Conservation (phyloP, 208 protist species). For the Crithidia sp. region DNA sequence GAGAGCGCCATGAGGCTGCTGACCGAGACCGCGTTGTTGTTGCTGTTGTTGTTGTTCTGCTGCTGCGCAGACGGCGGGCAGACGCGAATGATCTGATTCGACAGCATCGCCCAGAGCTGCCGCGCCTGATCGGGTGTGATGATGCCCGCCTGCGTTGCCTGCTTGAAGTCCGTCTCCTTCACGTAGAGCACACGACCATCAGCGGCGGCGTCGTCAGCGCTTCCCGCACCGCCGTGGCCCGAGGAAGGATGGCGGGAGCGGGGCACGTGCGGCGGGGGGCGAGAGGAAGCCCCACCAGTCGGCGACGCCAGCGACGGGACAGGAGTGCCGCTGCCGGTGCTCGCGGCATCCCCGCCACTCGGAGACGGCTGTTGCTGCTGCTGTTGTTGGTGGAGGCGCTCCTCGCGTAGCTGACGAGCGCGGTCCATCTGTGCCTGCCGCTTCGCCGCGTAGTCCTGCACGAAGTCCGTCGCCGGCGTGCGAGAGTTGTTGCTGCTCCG, state of each 20-base stretch:
- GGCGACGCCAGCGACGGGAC: not conserved
- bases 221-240: not conserved
- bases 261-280: slow-evolving; percentile 17
- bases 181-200: slow-evolving; percentile 55
- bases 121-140: slow-evolving; percentile 85
- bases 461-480: slow-evolving; percentile 73
- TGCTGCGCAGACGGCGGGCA: slow-evolving; percentile 28
- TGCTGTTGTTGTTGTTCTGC: not conserved
- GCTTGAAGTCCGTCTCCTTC: slow-evolving; percentile 74
- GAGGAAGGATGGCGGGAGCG: slow-evolving; percentile 16
- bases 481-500: slow-evolving; percentile 31
- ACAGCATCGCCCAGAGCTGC: slow-evolving; percentile 89
- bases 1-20: slow-evolving; percentile 55
- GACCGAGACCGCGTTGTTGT: slow-evolving; percentile 33
- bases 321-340: slow-evolving; percentile 6
- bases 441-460: slow-evolving; percentile 90
- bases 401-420: slow-evolving; percentile 72
- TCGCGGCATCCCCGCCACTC: slow-evolving; percentile 6
- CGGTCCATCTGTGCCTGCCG: slow-evolving; percentile 83
- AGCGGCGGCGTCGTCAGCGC: not conserved
- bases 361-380: slow-evolving; percentile 3
- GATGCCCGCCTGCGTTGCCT: slow-evolving; percentile 70
- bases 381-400: slow-evolving; percentile 51
- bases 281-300: not conserved
- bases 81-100: slow-evolving; percentile 76